phyloP scores from a whole-genome alignment of 148 eudicot species.

The Chenopodium album region DNA sequence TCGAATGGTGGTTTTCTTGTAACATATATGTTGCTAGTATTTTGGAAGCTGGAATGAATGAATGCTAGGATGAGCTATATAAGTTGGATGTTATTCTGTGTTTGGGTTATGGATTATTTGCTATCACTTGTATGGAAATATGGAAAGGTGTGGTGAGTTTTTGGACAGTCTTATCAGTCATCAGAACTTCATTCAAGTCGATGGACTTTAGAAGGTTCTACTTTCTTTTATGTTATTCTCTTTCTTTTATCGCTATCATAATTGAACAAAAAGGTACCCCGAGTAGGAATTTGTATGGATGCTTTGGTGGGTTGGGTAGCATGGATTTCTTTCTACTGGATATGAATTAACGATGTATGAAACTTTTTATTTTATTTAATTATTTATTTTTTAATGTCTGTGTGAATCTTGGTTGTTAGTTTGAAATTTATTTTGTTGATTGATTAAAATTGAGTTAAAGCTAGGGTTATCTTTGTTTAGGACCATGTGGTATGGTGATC shows the following conservation, averaged over 20 bases:
- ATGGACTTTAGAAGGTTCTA: background rate
- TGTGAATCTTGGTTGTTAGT: background rate
- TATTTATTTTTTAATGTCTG: background rate
- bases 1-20: background rate
- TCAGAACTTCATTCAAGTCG: background rate
- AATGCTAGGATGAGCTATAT: background rate
- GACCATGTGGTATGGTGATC: background rate
- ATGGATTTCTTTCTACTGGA: too few relatives aligned
- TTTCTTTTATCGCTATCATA: too few relatives aligned
- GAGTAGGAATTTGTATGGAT: too few relatives aligned
- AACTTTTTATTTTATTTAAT: too few relatives aligned
- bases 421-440: background rate
- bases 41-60: background rate
- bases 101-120: background rate
- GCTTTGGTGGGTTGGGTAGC: too few relatives aligned
- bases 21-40: too few relatives aligned
- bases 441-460: background rate
- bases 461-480: background rate
- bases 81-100: background rate
- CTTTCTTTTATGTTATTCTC: background rate
- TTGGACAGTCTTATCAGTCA: background rate
- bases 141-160: background rate
- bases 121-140: background rate
- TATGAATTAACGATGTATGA: too few relatives aligned
- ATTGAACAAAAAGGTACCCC: too few relatives aligned